Evolutionary conservation across 2,329 filamentous ascomycete species (phyloP), one percentile per base, ranked within the genome.

Genomic region (Aspergillus nomiae): DNA sequence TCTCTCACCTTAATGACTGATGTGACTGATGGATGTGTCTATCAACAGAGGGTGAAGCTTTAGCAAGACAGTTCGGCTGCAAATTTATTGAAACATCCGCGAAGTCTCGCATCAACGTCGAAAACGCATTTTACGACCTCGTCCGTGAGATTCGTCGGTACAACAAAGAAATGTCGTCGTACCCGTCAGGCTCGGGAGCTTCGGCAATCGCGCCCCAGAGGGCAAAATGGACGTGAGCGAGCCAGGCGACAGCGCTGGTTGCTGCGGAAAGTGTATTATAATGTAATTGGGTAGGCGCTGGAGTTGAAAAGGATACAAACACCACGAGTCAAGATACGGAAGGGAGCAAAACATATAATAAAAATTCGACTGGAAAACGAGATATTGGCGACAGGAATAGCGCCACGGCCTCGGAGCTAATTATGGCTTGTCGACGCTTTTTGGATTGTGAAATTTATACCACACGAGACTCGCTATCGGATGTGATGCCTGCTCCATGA

Each of bases 11-110:
- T 28, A n/a, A n/a, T 26, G 28, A 14, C 14, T 16, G 30, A 24
- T 14, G 53, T 51, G 32, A 36, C 58, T 56, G 41, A 59, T 55
- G 38, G 26, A 58, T 48, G 36, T 34, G 55, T 53, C 56, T 74
- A 16, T 54, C 26, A 62, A 32, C 80, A 97, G 94, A 98, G 89
- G 94, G 94, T 73, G 90, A 95, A 81, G 87, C 89, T 64, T 84
- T 98, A 70, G 94, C 94, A 67, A 87, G 87, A 71, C 89, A 90
- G 68, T 98, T 99, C 80, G 90, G 89, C 76, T 99, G 95, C 90
- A 96, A 95, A 78, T 99, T 98, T 84, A 96, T 98, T 82, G 95
- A 99, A 85, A 98, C 95, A 14, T 99, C 95, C 48, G 95, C 95
- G 70, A 99, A 98, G 84, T 96, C 94, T 66, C 90, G 94, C 78